Base-by-base conservation (phyloP, 2,329 filamentous ascomycete genomes). In the Dendryphion nanum region DNA sequence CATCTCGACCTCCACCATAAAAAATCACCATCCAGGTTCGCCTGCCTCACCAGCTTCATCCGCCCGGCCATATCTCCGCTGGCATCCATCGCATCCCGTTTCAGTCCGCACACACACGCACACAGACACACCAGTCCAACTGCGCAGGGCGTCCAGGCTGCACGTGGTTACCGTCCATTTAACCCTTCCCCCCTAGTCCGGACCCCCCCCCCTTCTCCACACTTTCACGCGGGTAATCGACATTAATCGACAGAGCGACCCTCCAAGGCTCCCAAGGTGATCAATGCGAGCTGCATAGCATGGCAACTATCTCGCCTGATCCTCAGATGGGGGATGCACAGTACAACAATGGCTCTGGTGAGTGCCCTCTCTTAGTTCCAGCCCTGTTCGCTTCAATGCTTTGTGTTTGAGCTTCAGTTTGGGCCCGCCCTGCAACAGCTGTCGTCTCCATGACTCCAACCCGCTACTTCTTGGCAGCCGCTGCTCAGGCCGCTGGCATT, bases 291-390 rank as follows among this genome's bases (percentile, higher is more conserved):
- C 33, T 35, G 41, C 37, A 55, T 56, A 59, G 48, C 48, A 64
- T 64, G 62, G 57, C 59, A 33, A 45, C 51, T 47, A 58, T 63
- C 40, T 61, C 63, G 40, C 50, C 55, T 38, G 57, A 64, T 35
- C 52, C 59, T 38, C 57, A 54, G 16, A 50, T 49, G 30, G 55
- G 53, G 42, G 59, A 62, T 37, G 29, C 44, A 33, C 49, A 46
- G 39, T 55, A 55, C 47, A 47, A 59, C 45, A 56, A 60, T 44
- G 54, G 61, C 43, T 62, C 57, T 54, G 55, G 62, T 65, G 44
- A 57, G 62, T 58, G 31, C 35, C 34, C 21, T 34, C 30, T 40
- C 43, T 40, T 45, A 40, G 50, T 52, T 44, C 44, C 46, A 45
- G 41, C 40, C 26, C 40, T 34, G 28, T 37, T 37, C 42, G 55